These are phyloP conservation scores for Tetrapyrgos nigripes DNA, from an alignment of 1,284 basidiomycete species.

Conservation along the genomic window DNA sequence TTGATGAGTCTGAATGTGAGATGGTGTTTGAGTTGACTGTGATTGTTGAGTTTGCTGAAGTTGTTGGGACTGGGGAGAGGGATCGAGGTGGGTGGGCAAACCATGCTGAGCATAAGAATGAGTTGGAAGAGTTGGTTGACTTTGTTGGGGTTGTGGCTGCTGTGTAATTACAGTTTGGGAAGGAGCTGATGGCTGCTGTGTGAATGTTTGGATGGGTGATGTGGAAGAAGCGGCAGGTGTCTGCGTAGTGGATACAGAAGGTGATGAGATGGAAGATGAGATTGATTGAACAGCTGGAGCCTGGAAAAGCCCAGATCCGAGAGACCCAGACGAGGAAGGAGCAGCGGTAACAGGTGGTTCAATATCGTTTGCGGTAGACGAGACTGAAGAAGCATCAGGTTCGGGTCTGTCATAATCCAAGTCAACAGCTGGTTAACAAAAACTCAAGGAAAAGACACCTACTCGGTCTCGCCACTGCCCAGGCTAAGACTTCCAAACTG, in stretches of 20 bases:
- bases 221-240: not conserved
- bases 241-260: constrained; percentile 2
- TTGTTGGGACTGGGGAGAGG: constrained; percentile 37
- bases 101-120: constrained; percentile 11
- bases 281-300: constrained; percentile 3
- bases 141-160: constrained; percentile 9
- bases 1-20: constrained; percentile 36
- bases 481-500: constrained; percentile 82
- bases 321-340: constrained; percentile 5
- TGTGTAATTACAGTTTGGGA: not conserved
- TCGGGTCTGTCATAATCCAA: constrained; percentile 17
- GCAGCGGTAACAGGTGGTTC: constrained; percentile 3
- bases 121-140: constrained; percentile 5
- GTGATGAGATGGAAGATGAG: constrained; percentile 9
- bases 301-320: constrained; percentile 6
- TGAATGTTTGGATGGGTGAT: constrained; percentile 1
- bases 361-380: constrained; percentile 7
- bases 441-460: constrained; percentile 30
- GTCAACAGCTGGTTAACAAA: too few relatives aligned
- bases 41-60: constrained; percentile 44
- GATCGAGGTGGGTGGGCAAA: constrained; percentile 39
- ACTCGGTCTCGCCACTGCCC: constrained; percentile 63
- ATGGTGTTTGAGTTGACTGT: constrained; percentile 46
- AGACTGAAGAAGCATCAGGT: constrained; percentile 19
- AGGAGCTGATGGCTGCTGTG: not conserved